Percentiles rank a stretch among this genome's conserved stretches.
phyloP scores from a whole-genome alignment of 1,139 yeast species.

The Blastobotrys capitulatus region DNA sequence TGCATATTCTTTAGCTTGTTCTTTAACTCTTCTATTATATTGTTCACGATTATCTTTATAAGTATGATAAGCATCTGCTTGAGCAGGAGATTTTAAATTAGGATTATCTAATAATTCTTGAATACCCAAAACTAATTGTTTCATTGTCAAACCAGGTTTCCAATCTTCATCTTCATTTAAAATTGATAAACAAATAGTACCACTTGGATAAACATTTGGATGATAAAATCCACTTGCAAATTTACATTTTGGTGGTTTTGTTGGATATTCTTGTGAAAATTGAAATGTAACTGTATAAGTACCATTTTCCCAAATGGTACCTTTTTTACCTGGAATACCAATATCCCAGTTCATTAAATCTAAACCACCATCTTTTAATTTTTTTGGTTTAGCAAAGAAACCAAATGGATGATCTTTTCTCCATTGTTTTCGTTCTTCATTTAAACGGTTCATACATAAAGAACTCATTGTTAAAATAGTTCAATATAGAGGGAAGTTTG shows the following conservation, averaged over 20 bases:
- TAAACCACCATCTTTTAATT: constrained; percentile 70
- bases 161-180: constrained; percentile 95
- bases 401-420: constrained; percentile 98
- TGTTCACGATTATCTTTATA: constrained; percentile 50
- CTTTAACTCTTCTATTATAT: constrained; percentile 72
- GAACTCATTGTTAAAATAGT: constrained; percentile 18
- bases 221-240: constrained; percentile 89
- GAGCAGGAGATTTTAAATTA: constrained; percentile 95
- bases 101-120: constrained; percentile 89
- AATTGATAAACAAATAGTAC: constrained; percentile 88
- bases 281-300: constrained; percentile 77
- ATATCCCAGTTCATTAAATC: constrained; percentile 88
- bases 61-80: constrained; percentile 92
- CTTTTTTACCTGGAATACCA: constrained; percentile 89
- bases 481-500: background rate
- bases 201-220: constrained; percentile 96
- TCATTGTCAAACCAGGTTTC: constrained; percentile 94
- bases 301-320: constrained; percentile 86
- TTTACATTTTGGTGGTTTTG: constrained; percentile 91
- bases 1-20: constrained; percentile 74
- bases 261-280: constrained; percentile 90
- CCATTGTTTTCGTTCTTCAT: constrained; percentile 91
- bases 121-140: constrained; percentile 84
- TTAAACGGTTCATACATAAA: constrained; percentile 70
- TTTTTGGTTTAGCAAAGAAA: constrained; percentile 84